Percentiles rank a stretch among this genome's conserved stretches.
Evolutionary conservation across 495 filamentous ascomycete genomes (phyloP).

Genomic region (Neurospora sp.): DNA sequence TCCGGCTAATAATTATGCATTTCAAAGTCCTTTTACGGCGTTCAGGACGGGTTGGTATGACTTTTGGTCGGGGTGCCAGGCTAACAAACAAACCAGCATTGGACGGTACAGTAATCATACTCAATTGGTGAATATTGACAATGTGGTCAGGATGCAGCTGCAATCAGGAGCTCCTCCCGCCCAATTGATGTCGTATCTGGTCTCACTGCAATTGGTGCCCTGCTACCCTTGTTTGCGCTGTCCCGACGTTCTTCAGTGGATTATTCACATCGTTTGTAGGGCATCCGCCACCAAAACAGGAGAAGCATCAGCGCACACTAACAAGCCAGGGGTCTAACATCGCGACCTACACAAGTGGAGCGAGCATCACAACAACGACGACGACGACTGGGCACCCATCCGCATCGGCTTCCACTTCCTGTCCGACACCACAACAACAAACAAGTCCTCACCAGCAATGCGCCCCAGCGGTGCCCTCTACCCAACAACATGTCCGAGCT

Average conservation of each 20-base stretch:
- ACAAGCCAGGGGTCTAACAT: background rate
- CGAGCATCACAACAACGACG: background rate
- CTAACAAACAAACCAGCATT: too few relatives aligned
- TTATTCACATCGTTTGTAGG: background rate
- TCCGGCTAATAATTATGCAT: too few relatives aligned
- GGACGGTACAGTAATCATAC: too few relatives aligned
- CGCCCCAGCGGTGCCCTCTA: background rate
- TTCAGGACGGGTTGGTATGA: too few relatives aligned
- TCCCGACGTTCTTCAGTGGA: background rate
- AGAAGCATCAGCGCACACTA: background rate
- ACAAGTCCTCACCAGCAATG: background rate
- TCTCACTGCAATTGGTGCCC: background rate
- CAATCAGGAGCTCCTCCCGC: background rate
- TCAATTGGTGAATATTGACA: background rate
- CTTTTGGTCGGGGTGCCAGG: too few relatives aligned
- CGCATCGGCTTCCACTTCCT: background rate
- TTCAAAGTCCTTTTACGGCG: too few relatives aligned
- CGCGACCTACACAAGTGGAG: too few relatives aligned
- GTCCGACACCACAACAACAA: background rate
- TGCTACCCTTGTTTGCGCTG: background rate
- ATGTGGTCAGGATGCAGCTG: background rate
- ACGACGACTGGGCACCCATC: background rate
- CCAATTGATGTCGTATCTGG: background rate
- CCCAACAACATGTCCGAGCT: slow-evolving; percentile 30
- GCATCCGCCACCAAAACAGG: background rate